phyloP scores from a whole-genome alignment of 164 flowering plant species.

The Piper longum region DNA sequence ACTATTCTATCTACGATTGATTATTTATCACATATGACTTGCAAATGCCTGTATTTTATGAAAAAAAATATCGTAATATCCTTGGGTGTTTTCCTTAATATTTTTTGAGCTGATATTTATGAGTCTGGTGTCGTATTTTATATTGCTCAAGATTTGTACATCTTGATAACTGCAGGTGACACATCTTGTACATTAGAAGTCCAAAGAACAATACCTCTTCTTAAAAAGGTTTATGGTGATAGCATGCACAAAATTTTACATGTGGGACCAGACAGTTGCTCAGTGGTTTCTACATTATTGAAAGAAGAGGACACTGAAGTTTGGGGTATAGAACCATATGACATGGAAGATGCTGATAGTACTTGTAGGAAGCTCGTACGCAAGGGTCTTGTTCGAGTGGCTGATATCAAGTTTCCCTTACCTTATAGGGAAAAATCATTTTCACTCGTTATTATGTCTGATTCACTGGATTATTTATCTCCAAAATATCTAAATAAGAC shows the following conservation, averaged over 20 bases:
- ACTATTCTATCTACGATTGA: neutral
- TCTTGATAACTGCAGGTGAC: slow-evolving; percentile 36
- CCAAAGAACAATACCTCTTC: slow-evolving; percentile 53
- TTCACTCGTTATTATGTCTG: slow-evolving; percentile 74
- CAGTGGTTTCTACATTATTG: slow-evolving; percentile 58
- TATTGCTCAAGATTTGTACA: neutral
- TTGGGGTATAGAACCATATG: slow-evolving; percentile 95
- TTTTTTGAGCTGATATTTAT: no score
- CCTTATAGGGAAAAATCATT: slow-evolving; percentile 81
- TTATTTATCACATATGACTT: neutral
- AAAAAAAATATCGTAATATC: neutral
- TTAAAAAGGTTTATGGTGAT: slow-evolving; percentile 74
- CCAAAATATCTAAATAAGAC: slow-evolving; percentile 83
- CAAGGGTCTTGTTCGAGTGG: slow-evolving; percentile 80
- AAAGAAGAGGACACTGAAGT: slow-evolving; percentile 84
- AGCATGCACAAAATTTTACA: slow-evolving; percentile 82
- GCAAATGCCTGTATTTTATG: neutral
- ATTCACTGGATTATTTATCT: slow-evolving; percentile 84
- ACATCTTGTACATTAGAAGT: slow-evolving; percentile 60
- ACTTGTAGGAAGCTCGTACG: slow-evolving; percentile 60
- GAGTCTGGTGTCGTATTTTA: neutral
- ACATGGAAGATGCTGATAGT: slow-evolving; percentile 64
- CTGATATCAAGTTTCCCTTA: slow-evolving; percentile 81
- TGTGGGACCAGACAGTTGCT: slow-evolving; percentile 89
- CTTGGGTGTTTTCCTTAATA: neutral